Conservation (phyloP, 495 filamentous ascomycete genomes). For the Hypoxylon fuscum region DNA sequence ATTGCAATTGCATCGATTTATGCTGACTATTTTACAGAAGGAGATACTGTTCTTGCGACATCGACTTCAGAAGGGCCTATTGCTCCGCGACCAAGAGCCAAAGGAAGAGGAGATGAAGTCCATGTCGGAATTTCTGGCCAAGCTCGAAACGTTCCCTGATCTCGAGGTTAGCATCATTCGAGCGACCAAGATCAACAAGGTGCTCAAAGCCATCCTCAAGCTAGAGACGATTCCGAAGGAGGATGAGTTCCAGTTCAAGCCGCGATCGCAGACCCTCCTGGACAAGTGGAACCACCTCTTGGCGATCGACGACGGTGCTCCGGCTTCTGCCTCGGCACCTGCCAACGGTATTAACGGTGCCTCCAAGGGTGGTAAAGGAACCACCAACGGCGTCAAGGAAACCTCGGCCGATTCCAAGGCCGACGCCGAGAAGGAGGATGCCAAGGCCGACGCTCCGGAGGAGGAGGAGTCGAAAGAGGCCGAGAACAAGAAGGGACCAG, state of each 20-base stretch:
- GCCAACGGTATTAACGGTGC: slow-evolving; percentile 56
- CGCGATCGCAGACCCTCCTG: slow-evolving; percentile 75
- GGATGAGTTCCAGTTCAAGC: slow-evolving; percentile 84
- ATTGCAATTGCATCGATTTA: slow-evolving; percentile 1
- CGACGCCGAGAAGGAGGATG: slow-evolving; percentile 52
- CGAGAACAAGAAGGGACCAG: slow-evolving; percentile 37
- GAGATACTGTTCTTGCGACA: slow-evolving; percentile 86
- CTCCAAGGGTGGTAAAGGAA: slow-evolving; percentile 59
- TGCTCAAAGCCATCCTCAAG: slow-evolving; percentile 89
- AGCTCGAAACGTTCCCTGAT: slow-evolving; percentile 80
- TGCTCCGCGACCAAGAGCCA: slow-evolving; percentile 80
- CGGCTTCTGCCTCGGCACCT: slow-evolving; percentile 44
- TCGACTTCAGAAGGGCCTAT: slow-evolving; percentile 89
- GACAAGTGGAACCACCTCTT: slow-evolving; percentile 84
- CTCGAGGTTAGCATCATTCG: slow-evolving; percentile 87
- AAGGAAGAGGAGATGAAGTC: slow-evolving; percentile 87
- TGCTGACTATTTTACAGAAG: slow-evolving; percentile 53
- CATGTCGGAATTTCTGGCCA: slow-evolving; percentile 81
- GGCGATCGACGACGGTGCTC: slow-evolving; percentile 56
- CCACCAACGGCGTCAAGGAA: slow-evolving; percentile 61
- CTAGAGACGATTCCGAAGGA: slow-evolving; percentile 82
- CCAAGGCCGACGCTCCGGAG: slow-evolving; percentile 43
- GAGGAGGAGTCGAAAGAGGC: slow-evolving; percentile 48
- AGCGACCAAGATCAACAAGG: slow-evolving; percentile 91
- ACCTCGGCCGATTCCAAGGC: slow-evolving; percentile 60